Evolutionary conservation across 1,284 basidiomycete genomes (phyloP).

Genomic region (Ustilago lituana): DNA sequence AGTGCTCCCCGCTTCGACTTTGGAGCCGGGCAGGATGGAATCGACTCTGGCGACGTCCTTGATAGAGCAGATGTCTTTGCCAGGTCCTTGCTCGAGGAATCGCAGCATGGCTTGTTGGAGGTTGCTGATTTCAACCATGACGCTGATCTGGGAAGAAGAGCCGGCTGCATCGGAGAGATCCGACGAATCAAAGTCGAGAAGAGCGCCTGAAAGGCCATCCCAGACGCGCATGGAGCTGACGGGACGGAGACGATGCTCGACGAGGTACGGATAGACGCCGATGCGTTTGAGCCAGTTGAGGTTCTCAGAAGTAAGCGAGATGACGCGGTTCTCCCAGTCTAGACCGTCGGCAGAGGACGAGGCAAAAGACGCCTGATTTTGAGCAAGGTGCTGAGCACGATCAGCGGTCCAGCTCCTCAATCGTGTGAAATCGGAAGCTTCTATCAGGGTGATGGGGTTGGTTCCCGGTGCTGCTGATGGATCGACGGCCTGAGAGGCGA

Average conservation of each 20-base stretch:
- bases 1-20: constrained; percentile 46
- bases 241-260: constrained; percentile 46
- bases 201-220: constrained; percentile 63
- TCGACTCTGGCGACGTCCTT: constrained; percentile 77
- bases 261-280: constrained; percentile 54
- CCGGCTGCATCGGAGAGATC: constrained; percentile 13
- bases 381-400: constrained; percentile 18
- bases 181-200: constrained; percentile 58
- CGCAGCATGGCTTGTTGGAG: constrained; percentile 64
- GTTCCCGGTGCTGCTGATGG: not conserved
- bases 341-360: constrained; percentile 36
- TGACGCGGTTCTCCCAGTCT: constrained; percentile 65
- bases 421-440: constrained; percentile 52
- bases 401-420: constrained; percentile 43
- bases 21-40: constrained; percentile 70
- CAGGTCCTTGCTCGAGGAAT: constrained; percentile 42
- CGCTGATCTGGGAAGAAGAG: constrained; percentile 40
- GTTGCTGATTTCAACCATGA: constrained; percentile 65
- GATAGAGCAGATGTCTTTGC: constrained; percentile 68
- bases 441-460: constrained; percentile 52
- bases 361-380: constrained; percentile 2
- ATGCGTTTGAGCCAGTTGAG: constrained; percentile 60
- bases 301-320: constrained; percentile 62
- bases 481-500: constrained; percentile 22
- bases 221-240: constrained; percentile 63